phyloP scores from a whole-genome alignment of 2,329 filamentous ascomycete species.

The Colletotrichum lini region DNA sequence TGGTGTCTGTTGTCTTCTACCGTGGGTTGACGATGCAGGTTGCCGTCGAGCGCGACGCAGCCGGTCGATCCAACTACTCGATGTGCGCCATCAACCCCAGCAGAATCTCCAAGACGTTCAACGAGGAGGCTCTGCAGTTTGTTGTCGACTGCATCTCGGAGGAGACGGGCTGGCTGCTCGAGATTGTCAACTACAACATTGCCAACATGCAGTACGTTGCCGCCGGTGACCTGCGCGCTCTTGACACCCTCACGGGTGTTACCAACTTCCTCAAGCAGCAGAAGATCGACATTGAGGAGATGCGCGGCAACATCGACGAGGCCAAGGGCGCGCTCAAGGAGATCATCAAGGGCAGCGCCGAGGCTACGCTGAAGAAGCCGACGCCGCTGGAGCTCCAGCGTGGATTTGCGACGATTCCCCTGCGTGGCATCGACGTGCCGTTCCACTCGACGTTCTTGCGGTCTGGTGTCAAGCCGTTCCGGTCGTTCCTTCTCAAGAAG shows the following conservation, averaged over 20 bases:
- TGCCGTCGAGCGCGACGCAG: constrained; percentile 94
- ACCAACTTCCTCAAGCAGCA: constrained; percentile 97
- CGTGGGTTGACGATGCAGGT: constrained; percentile 99
- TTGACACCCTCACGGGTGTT: constrained; percentile 83
- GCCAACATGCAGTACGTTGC: constrained; percentile 84
- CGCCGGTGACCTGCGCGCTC: constrained; percentile 77
- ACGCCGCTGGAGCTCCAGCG: constrained; percentile 90
- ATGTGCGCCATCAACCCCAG: constrained; percentile 99
- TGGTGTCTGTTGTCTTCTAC: constrained; percentile 99
- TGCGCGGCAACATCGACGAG: constrained; percentile 91
- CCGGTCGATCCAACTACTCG: constrained; percentile 96
- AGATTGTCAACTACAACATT: constrained; percentile 98
- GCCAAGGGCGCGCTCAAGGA: constrained; percentile 90
- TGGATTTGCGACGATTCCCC: constrained; percentile 96
- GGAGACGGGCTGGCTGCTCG: constrained; percentile 93
- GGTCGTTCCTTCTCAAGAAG: constrained; percentile 98
- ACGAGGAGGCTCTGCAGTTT: constrained; percentile 96
- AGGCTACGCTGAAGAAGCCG: constrained; percentile 90
- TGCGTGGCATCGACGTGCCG: constrained; percentile 97
- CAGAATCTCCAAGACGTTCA: constrained; percentile 98
- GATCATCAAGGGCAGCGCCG: constrained; percentile 91
- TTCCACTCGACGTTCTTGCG: constrained; percentile 99
- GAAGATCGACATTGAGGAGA: constrained; percentile 95
- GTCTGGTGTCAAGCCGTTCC: constrained; percentile 98
- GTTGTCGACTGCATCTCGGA: constrained; percentile 96